These are phyloP conservation scores for Coemansia sp. DNA, from an alignment of 371 early-diverging fungal genomes.

Conservation along the genomic window DNA sequence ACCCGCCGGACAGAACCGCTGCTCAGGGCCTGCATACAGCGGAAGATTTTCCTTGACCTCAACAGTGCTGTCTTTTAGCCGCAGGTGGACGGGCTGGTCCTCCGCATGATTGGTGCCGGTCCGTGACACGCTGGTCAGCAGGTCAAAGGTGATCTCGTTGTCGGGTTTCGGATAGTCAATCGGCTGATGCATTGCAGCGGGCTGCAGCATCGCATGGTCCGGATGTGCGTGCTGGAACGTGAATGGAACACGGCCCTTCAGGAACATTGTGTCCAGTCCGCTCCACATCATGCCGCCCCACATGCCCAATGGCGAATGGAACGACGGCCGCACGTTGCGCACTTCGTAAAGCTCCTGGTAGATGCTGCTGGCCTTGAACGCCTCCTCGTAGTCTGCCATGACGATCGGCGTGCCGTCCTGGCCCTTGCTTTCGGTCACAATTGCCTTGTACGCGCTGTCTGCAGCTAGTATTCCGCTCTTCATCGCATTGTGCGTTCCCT, in stretches of 20 bases:
- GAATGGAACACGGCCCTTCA: slow-evolving; percentile 91
- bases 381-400: slow-evolving; percentile 77
- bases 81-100: slow-evolving; percentile 94
- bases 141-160: slow-evolving; percentile 90
- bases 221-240: slow-evolving; percentile 89
- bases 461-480: slow-evolving; percentile 91
- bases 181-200: slow-evolving; percentile 71
- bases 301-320: slow-evolving; percentile 86
- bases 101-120: slow-evolving; percentile 96
- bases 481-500: slow-evolving; percentile 99
- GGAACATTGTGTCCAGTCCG: slow-evolving; percentile 84
- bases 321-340: slow-evolving; percentile 92
- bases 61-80: slow-evolving; percentile 66
- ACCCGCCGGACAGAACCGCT: slow-evolving; percentile 97
- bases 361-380: slow-evolving; percentile 87
- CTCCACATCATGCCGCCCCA: slow-evolving; percentile 86
- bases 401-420: slow-evolving; percentile 54
- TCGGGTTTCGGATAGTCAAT: slow-evolving; percentile 99
- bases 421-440: slow-evolving; percentile 46
- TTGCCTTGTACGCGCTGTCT: slow-evolving; percentile 66
- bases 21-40: slow-evolving; percentile 95
- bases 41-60: slow-evolving; percentile 82
- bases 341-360: slow-evolving; percentile 89
- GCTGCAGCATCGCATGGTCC: slow-evolving; percentile 78
- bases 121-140: slow-evolving; percentile 89